Evolutionary conservation across 805 yeast genomes (phyloP).

Genomic region (Teunomyces aglyptinius): DNA sequence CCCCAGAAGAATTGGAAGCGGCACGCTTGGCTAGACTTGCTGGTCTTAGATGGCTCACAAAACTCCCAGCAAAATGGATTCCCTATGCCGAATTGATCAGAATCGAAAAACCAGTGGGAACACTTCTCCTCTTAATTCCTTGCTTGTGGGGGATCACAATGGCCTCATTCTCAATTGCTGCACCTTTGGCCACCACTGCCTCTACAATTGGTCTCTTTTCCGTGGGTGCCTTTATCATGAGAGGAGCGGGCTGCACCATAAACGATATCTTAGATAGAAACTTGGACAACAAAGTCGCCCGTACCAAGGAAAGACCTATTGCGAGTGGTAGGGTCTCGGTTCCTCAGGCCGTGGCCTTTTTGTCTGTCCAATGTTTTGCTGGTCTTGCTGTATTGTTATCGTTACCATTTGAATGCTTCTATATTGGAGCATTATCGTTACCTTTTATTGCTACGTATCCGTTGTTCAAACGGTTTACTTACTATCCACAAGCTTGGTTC

Average conservation of each 20-base stretch:
- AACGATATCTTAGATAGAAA: conserved; percentile 86
- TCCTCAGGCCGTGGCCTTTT: conserved; percentile 65
- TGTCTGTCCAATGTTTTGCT: conserved; percentile 68
- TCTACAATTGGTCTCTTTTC: conserved; percentile 70
- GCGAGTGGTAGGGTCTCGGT: conserved; percentile 80
- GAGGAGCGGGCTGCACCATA: conserved; percentile 97
- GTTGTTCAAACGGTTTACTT: conserved; percentile 88
- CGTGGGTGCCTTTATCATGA: conserved; percentile 84
- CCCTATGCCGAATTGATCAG: conserved; percentile 94
- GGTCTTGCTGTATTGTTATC: conserved; percentile 72
- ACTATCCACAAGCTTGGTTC: conserved; percentile 86
- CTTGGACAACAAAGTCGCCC: conserved; percentile 78
- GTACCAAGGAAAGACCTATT: conserved; percentile 90
- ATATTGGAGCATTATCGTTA: conserved; percentile 77
- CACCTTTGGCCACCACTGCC: conserved; percentile 62
- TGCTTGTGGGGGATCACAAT: conserved; percentile 90
- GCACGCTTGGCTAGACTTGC: conserved; percentile 53
- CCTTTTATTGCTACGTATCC: conserved; percentile 86
- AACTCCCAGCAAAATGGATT: conserved; percentile 68
- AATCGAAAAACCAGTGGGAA: conserved; percentile 94
- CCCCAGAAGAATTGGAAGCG: conserved; percentile 44
- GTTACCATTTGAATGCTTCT: conserved; percentile 79
- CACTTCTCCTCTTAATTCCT: conserved; percentile 78
- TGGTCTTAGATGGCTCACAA: conserved; percentile 46
- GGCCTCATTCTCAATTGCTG: conserved; percentile 75